Conservation (phyloP, 345 rosid genomes). For the Arabidopsis arenosa region DNA sequence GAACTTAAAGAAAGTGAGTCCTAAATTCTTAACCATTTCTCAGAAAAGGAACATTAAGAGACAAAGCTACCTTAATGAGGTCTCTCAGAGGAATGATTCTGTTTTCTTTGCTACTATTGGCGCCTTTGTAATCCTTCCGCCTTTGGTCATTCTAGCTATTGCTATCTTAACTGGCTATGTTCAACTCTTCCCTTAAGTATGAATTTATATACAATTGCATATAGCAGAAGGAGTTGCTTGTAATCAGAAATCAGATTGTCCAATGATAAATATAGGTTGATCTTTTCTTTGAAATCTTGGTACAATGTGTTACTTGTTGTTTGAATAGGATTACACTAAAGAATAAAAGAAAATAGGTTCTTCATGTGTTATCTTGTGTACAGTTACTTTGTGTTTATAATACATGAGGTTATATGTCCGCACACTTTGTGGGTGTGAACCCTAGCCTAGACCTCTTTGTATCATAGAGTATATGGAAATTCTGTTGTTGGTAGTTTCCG, state of each 20-base stretch:
- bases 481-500: constrained; percentile 88
- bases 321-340: constrained; percentile 8
- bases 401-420: constrained; percentile 51
- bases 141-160: constrained; percentile 69
- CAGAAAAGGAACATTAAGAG: constrained; percentile 95
- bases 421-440: constrained; percentile 67
- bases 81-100: constrained; percentile 86
- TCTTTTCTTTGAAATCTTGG: background rate
- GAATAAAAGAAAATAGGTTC: constrained; percentile 19
- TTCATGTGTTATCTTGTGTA: constrained; percentile 29
- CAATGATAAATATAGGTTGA: constrained; percentile 13
- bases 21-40: constrained; percentile 72
- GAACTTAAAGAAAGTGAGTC: constrained; percentile 77
- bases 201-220: background rate
- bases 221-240: constrained; percentile 14
- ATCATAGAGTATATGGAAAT: constrained; percentile 76
- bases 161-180: constrained; percentile 86
- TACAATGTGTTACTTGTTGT: constrained; percentile 10
- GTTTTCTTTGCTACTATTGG: constrained; percentile 89
- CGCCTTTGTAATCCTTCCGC: constrained; percentile 84
- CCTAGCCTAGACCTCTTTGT: constrained; percentile 77
- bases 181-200: constrained; percentile 79
- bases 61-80: constrained; percentile 77
- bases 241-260: background rate
- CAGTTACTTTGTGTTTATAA: constrained; percentile 12